phyloP scores from a whole-genome alignment of 257 asterid genomes.

The Petunia secreta region DNA sequence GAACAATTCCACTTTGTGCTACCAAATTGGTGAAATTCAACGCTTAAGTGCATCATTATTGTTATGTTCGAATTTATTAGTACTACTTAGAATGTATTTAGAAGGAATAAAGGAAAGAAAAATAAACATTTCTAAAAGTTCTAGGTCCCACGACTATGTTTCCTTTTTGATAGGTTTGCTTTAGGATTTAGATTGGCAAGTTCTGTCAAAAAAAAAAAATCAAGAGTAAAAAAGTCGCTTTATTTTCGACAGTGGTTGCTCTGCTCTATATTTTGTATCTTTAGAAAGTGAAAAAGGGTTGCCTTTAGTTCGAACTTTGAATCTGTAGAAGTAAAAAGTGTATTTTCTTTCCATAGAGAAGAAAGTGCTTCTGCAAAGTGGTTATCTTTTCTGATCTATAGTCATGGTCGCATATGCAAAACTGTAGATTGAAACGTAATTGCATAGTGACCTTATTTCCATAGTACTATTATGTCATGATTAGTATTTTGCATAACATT shows the following conservation, averaged over 20 bases:
- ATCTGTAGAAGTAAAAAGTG: conserved; percentile 5
- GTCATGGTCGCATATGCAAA: conserved; percentile 5
- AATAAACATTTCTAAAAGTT: not conserved
- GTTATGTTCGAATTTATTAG: not conserved
- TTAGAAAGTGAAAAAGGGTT: not conserved
- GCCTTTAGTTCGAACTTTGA: not conserved
- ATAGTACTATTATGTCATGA: not conserved
- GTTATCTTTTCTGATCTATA: not conserved
- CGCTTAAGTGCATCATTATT: not conserved
- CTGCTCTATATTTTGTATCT: conserved; percentile 8
- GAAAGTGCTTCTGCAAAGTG: not conserved
- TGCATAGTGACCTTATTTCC: not conserved
- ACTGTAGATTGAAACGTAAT: not conserved
- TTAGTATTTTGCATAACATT: not conserved
- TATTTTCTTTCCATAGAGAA: not conserved
- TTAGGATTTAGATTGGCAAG: conserved; percentile 6
- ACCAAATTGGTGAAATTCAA: not conserved
- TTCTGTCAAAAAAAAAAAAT: not conserved
- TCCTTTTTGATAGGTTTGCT: not conserved
- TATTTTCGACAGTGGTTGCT: not conserved
- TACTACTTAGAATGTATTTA: no score
- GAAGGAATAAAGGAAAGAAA: not conserved
- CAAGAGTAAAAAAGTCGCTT: not conserved
- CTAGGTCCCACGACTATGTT: not conserved
- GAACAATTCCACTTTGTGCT: not conserved